These are phyloP conservation scores for Actinomucor elegans DNA, from an alignment of 371 early-diverging fungal genomes.

Conservation along the genomic window DNA sequence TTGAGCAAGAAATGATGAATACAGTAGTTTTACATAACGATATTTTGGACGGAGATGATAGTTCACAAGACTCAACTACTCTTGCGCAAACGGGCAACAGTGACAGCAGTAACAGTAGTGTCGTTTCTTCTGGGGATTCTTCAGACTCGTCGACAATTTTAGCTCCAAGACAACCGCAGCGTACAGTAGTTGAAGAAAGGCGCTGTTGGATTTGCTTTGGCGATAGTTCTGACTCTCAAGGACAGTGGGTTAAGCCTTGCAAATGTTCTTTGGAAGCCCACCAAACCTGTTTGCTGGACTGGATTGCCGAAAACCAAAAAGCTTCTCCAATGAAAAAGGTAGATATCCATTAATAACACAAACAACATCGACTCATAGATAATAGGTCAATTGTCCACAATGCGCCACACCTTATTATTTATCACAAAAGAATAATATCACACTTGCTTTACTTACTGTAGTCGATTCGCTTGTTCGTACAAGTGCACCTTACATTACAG, in stretches of 20 bases:
- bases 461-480: constrained; percentile 59
- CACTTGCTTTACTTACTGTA: constrained; percentile 50
- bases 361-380: neutral
- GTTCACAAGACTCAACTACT: neutral
- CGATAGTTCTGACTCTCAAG: constrained; percentile 59
- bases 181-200: constrained; percentile 5
- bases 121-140: constrained; percentile 2
- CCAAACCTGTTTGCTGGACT: constrained; percentile 72
- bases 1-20: constrained; percentile 20
- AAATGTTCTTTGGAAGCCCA: constrained; percentile 72
- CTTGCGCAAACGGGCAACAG: neutral
- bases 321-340: constrained; percentile 15
- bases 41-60: neutral
- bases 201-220: constrained; percentile 74
- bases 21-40: constrained; percentile 9
- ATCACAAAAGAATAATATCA: constrained; percentile 51
- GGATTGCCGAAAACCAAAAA: constrained; percentile 75
- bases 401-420: constrained; percentile 68
- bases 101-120: constrained; percentile 2
- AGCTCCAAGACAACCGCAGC: constrained; percentile 19
- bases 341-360: neutral
- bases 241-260: constrained; percentile 74
- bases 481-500: constrained; percentile 65
- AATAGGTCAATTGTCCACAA: constrained; percentile 74
- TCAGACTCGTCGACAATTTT: constrained; percentile 38